A percentile compares a stretch with the other conserved stretches of the same genome.
Evolutionary conservation across 2,329 filamentous ascomycete genomes (phyloP).

Genomic region (Penicillium palitans): DNA sequence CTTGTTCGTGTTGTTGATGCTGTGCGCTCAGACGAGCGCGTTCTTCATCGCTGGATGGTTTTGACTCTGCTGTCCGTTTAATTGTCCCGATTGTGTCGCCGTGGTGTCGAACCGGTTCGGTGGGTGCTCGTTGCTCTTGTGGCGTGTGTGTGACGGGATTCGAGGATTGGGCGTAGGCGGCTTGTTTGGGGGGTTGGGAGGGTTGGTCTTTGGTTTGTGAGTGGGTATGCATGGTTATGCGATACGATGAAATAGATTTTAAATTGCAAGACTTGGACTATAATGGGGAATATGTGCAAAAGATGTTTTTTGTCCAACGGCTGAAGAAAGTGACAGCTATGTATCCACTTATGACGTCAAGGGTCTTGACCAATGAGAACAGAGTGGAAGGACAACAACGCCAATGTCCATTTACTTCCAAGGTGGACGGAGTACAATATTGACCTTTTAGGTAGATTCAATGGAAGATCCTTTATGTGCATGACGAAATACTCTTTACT

Average conservation of each 20-base stretch:
- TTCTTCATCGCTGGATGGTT: constrained; percentile 30
- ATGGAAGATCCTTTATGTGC: neutral
- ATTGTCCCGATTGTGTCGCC: constrained; percentile 30
- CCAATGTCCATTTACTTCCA: too few relatives aligned
- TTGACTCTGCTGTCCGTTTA: constrained; percentile 29
- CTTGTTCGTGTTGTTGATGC: constrained; percentile 16
- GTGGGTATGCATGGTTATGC: constrained; percentile 16
- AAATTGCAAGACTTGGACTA: neutral
- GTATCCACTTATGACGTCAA: neutral
- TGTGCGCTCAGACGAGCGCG: constrained; percentile 22
- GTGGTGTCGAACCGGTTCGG: constrained; percentile 15
- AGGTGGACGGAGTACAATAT: neutral
- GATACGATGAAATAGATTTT: neutral
- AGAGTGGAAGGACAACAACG: neutral
- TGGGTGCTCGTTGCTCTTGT: constrained; percentile 24
- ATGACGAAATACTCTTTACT: neutral
- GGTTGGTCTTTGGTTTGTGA: constrained; percentile 20
- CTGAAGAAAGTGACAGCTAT: neutral
- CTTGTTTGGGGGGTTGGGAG: constrained; percentile 38
- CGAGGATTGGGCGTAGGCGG: constrained; percentile 32
- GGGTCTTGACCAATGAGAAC: neutral
- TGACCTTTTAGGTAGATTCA: neutral
- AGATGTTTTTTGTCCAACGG: neutral
- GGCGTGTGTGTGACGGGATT: constrained; percentile 38
- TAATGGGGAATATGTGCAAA: neutral